phyloP scores from a whole-genome alignment of 306 rosid genomes.

The Inga oerstediana region DNA sequence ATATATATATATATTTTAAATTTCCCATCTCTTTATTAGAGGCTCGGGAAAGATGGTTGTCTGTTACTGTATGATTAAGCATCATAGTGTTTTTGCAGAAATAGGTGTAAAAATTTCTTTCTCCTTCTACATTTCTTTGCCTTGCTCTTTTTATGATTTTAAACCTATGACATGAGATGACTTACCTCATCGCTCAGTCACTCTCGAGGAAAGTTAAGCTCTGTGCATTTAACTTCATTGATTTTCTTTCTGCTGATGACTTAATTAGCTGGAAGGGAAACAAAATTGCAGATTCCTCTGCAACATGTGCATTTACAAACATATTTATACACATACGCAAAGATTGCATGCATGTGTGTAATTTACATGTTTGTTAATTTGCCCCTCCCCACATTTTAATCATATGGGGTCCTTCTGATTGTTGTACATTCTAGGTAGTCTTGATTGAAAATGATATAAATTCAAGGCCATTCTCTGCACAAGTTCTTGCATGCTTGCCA shows the following conservation, averaged over 20 bases:
- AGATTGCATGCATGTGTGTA: not conserved
- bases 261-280: slow-evolving; percentile 11
- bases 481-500: slow-evolving; percentile 94
- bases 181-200: slow-evolving; percentile 7
- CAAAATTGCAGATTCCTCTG: slow-evolving; percentile 5
- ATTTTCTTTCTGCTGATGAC: slow-evolving; percentile 20
- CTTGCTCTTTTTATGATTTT: slow-evolving; percentile 20
- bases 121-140: not conserved
- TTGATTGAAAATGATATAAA: slow-evolving; percentile 98
- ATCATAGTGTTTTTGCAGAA: slow-evolving; percentile 21
- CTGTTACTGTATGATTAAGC: slow-evolving; percentile 23
- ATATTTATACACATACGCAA: not conserved
- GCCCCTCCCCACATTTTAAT: slow-evolving; percentile 20
- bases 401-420: slow-evolving; percentile 13
- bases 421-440: slow-evolving; percentile 71
- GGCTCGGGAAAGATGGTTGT: slow-evolving; percentile 21
- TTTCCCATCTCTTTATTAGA: not conserved
- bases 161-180: slow-evolving; percentile 13
- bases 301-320: not conserved
- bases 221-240: slow-evolving; percentile 21
- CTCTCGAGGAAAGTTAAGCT: slow-evolving; percentile 11
- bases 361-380: slow-evolving; percentile 12
- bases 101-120: slow-evolving; percentile 11
- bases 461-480: slow-evolving; percentile 89
- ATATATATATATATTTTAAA: not conserved